Percentiles rank a stretch among this genome's conserved stretches.
These are phyloP conservation scores for Lagenidium sp. DNA, from an alignment of 352 stramenopile species.

Conservation along the genomic window DNA sequence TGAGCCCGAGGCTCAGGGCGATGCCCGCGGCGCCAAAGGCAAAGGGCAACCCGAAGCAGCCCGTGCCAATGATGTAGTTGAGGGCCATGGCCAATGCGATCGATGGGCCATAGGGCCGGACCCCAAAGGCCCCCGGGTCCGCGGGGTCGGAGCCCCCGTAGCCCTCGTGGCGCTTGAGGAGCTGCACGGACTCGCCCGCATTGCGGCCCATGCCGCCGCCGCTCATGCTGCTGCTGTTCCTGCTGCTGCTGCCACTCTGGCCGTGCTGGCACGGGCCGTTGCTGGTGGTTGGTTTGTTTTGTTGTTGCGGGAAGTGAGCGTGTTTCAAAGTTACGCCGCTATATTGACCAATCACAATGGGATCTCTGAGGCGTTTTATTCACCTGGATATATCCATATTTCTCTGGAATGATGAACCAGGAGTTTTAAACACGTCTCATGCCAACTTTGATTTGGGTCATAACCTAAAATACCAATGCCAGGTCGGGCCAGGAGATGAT, in stretches of 20 bases:
- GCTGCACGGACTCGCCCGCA: constrained; percentile 16
- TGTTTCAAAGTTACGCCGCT: too few relatives aligned
- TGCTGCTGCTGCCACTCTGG: too few relatives aligned
- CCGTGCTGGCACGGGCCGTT: too few relatives aligned
- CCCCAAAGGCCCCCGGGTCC: constrained; percentile 23
- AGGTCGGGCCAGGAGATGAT: too few relatives aligned
- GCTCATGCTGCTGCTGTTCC: too few relatives aligned
- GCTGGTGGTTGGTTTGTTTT: too few relatives aligned
- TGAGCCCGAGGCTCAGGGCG: constrained; percentile 42
- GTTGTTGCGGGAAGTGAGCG: too few relatives aligned
- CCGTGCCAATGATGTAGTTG: constrained; percentile 84
- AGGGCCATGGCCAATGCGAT: constrained; percentile 77
- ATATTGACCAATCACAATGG: background rate
- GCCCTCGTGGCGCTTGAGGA: constrained; percentile 12
- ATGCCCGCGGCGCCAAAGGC: constrained; percentile 71
- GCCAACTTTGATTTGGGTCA: too few relatives aligned
- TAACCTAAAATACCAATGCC: too few relatives aligned
- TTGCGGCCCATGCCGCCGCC: background rate
- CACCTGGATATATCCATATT: too few relatives aligned
- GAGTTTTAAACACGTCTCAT: too few relatives aligned
- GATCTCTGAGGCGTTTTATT: background rate
- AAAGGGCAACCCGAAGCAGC: constrained; percentile 76
- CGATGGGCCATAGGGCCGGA: constrained; percentile 59
- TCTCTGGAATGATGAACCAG: too few relatives aligned
- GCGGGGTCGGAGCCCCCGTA: constrained; percentile 4